Percentiles rank a stretch among this genome's conserved stretches.
These are phyloP conservation scores for Moringa oleifera DNA, from an alignment of 345 rosid genomes.

Conservation along the genomic window DNA sequence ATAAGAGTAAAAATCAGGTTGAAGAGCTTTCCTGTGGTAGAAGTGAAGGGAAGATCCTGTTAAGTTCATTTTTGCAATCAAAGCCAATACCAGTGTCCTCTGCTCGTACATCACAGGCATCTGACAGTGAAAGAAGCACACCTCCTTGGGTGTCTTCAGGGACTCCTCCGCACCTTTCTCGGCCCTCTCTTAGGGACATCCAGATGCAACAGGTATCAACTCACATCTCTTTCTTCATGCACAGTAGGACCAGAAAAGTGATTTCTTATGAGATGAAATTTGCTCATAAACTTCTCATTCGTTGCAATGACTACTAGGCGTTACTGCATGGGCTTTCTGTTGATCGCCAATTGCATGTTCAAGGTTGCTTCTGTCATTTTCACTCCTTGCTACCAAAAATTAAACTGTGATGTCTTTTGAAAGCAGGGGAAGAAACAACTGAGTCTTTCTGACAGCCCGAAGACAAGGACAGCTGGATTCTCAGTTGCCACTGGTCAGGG, in stretches of 20 bases:
- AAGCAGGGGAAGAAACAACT: slow-evolving; percentile 62
- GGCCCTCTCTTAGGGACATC: slow-evolving; percentile 88
- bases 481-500: slow-evolving; percentile 55
- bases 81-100: slow-evolving; percentile 68
- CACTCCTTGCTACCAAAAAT: background rate
- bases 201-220: slow-evolving; percentile 79
- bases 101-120: slow-evolving; percentile 31
- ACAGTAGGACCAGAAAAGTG: background rate
- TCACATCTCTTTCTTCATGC: background rate
- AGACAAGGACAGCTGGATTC: slow-evolving; percentile 70
- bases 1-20: slow-evolving; percentile 31
- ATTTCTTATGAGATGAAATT: background rate
- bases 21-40: slow-evolving; percentile 33
- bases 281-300: background rate
- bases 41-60: slow-evolving; percentile 51
- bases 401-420: background rate
- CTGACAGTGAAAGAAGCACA: slow-evolving; percentile 65
- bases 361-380: background rate
- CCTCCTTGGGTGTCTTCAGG: slow-evolving; percentile 88
- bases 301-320: background rate
- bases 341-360: background rate
- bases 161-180: slow-evolving; percentile 61
- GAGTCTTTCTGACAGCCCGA: slow-evolving; percentile 61
- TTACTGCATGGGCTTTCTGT: background rate
- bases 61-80: slow-evolving; percentile 69